Base-by-base conservation (phyloP, 2,329 filamentous ascomycete species). In the Colletotrichum sidae region DNA sequence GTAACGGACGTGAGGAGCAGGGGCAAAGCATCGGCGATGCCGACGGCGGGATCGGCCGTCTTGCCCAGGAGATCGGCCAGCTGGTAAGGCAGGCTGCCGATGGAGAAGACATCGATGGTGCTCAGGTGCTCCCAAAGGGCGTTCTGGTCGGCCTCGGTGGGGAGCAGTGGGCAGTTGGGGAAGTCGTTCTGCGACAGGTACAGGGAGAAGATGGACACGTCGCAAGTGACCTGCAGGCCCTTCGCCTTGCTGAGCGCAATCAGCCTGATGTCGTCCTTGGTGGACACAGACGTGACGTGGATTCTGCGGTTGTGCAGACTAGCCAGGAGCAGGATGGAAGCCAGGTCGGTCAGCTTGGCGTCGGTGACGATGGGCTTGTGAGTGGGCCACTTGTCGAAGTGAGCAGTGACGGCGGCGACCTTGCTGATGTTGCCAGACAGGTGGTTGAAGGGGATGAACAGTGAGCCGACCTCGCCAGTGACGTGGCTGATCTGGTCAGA, bases 381-480 rank as follows among this genome's bases (percentile, higher is more conserved):
- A 4, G 83, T 81, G 41, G 92, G 92, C 92, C 92, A 94, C 33
- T 88, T 85, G 67, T 90, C 90, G 72, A 94, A 94, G 80, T 94
- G 92, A 66, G 89, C 87, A 57, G 90, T 92, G 67, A 94, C 90
- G 9, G 91, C 88, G 17, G 92, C 90, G 50, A 94, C 92, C 81
- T 93, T 93, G 84, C 88, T 93, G 76, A 94, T 93, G 77, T 94
- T 94, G 71, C 91, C 91, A 65, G 90, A 92, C 34, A 94, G 81
- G 76, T 92, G 87, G 78, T 94, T 93, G 83, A 94, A 94, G 12
- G 92, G 92, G 68, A 94, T 92, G 80, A 93, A 94, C 47, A 94
- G 83, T 17, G 92, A 93, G 35, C 92, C 92, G 60, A 94, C 92
- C 70, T 94, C 91, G 53, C 86, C 83, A 15, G 89, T 88, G 60